Base-by-base conservation (phyloP, 352 stramenopile genomes). In the Globisporangium viniferum region DNA sequence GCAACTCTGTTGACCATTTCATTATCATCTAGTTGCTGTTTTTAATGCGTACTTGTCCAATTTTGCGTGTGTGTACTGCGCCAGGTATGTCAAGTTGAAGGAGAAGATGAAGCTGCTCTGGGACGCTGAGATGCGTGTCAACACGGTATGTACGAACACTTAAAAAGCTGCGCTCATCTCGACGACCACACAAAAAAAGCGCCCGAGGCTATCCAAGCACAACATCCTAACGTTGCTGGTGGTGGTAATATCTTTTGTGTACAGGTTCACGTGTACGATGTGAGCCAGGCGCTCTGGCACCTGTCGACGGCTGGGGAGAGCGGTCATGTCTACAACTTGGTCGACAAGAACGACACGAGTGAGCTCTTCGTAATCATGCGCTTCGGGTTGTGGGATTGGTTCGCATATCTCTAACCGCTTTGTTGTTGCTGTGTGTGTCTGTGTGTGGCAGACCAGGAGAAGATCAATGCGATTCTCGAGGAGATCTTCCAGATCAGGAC, bases 21-120 rank as follows among this genome's bases (percentile, higher is more conserved):
- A 9, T 63, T 14, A 18, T 57, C 35, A 10, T 66, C 41, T 29
- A 2, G 15, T 56, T 18, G 20, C 9, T 56, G 27, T 54, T 22
- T 46, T 46, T 46, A 62, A 20, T 44, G 20, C 5, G 5, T 35
- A 46, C 39, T 46, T 46, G 39, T 20, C 14, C 39, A 44, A 18
- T 27, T 58, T 14, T 46, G 22, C 20, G 27, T 46, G n/a, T 41
- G 8, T 41, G n/a, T 9, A 8, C 24, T 51, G 18, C 39, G 7
- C 12, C 29, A 94, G 86, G 48, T 94, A 94, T 54, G 82, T 92
- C 41, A 91, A 92, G 76, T 59, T 96, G 36, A 70, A 89, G 35
- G 88, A 96, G 67, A 94, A 92, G 66, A 96, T 96, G 88, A 94
- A 91, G 79, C 67, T 96, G 55, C 73, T 96, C 1, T 96, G 88